phyloP scores from a whole-genome alignment of 805 yeast genomes.

The Tetrapisispora fleetii region DNA sequence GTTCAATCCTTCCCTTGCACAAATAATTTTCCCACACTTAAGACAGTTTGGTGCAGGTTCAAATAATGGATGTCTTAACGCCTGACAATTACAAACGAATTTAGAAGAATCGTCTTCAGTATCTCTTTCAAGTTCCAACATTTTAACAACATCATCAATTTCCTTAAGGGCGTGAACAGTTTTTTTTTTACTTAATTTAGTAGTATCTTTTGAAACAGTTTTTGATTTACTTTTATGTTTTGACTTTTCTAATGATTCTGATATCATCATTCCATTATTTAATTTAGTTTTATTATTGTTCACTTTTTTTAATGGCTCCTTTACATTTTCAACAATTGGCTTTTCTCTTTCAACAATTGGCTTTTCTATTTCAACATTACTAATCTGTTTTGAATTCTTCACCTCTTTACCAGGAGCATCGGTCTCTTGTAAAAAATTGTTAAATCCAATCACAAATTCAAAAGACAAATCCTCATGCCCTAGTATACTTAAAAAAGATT shows the following conservation, averaged over 20 bases:
- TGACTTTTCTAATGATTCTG: neutral
- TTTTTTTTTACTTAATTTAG: slow-evolving; percentile 3
- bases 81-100: slow-evolving; percentile 69
- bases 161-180: slow-evolving; percentile 52
- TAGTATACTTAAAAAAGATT: slow-evolving; percentile 23
- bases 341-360: neutral
- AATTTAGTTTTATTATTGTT: neutral
- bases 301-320: neutral
- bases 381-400: neutral
- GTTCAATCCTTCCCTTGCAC: slow-evolving; percentile 67
- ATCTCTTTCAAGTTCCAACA: slow-evolving; percentile 36
- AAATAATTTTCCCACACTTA: slow-evolving; percentile 88
- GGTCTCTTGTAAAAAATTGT: slow-evolving; percentile 11
- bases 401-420: neutral
- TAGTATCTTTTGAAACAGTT: neutral
- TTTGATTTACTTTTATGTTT: neutral
- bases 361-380: neutral
- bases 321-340: neutral
- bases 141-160: slow-evolving; percentile 50
- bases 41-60: slow-evolving; percentile 90
- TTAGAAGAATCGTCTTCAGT: slow-evolving; percentile 12
- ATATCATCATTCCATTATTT: neutral
- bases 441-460: slow-evolving; percentile 24
- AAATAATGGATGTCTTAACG: slow-evolving; percentile 75
- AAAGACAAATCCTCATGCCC: slow-evolving; percentile 27